Evolutionary conservation across 2,329 filamentous ascomycete genomes (phyloP).

Genomic region (Fusarium sp.): DNA sequence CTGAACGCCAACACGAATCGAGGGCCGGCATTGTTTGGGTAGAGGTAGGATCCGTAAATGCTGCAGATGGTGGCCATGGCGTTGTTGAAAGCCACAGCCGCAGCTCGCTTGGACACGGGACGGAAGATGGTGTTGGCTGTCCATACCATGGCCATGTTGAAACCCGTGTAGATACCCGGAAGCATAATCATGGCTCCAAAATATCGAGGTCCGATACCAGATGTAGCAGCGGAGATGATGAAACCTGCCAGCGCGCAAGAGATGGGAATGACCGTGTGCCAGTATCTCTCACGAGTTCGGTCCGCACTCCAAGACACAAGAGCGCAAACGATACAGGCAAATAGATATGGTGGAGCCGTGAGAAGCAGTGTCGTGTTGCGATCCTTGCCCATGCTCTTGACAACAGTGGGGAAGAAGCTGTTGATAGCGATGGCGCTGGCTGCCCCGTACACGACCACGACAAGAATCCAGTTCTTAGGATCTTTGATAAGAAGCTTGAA

Average conservation of each 20-base stretch:
- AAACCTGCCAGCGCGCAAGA: background rate
- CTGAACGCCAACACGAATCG: constrained; percentile 3
- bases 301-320: constrained; percentile 58
- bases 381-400: constrained; percentile 20
- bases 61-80: constrained; percentile 1
- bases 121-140: background rate
- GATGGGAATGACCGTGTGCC: constrained; percentile 56
- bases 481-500: constrained; percentile 60
- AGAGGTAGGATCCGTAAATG: background rate
- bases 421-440: constrained; percentile 58
- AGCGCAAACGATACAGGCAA: constrained; percentile 50
- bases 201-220: background rate
- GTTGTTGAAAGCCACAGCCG: constrained; percentile 6
- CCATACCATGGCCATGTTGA: constrained; percentile 15
- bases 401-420: constrained; percentile 49
- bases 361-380: constrained; percentile 17
- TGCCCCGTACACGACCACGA: constrained; percentile 57
- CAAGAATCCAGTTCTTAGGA: constrained; percentile 54
- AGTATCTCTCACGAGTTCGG: constrained; percentile 57
- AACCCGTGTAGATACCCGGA: constrained; percentile 1
- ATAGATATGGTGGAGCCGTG: constrained; percentile 21
- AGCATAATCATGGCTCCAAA: constrained; percentile 13
- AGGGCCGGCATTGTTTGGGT: background rate
- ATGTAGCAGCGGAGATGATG: background rate
- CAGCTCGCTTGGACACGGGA: constrained; percentile 1